Percentiles rank a stretch among this genome's conserved stretches.
Conservation (phyloP, 129 eudicot species). For the Smallanthus sonchifolius region DNA sequence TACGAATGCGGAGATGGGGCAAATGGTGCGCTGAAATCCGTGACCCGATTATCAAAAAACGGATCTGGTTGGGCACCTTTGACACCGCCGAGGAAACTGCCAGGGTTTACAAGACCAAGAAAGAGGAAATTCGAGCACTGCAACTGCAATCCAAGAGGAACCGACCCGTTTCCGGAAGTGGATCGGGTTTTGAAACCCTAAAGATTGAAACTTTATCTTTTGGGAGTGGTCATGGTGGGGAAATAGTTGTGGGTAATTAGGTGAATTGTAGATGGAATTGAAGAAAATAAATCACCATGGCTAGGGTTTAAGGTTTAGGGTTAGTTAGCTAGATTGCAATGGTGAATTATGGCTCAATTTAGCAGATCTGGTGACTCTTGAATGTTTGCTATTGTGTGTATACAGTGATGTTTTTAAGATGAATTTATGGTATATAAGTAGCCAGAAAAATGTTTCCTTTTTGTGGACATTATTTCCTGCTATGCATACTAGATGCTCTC, state of each 20-base stretch:
- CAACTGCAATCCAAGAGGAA: background rate
- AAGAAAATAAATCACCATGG: background rate
- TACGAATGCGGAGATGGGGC: constrained; percentile 38
- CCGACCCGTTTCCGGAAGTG: background rate
- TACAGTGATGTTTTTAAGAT: background rate
- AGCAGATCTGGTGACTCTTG: background rate
- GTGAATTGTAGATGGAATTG: background rate
- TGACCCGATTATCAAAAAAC: constrained; percentile 31
- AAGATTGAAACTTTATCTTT: background rate
- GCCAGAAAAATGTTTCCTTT: background rate
- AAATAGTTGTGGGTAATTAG: background rate
- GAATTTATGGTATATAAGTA: background rate
- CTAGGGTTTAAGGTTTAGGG: background rate
- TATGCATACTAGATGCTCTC: no score
- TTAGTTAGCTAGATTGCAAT: no score
- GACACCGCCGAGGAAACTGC: constrained; percentile 39
- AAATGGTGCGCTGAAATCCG: constrained; percentile 42
- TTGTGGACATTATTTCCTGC: no score
- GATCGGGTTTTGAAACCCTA: background rate
- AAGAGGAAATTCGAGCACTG: background rate
- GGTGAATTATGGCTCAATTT: background rate
- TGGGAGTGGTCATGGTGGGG: background rate
- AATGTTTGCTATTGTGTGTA: background rate
- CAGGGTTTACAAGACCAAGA: background rate
- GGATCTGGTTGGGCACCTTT: constrained; percentile 51